Evolutionary conservation across 805 yeast species (phyloP).

Genomic region (Jamesozyma jinghongensis): DNA sequence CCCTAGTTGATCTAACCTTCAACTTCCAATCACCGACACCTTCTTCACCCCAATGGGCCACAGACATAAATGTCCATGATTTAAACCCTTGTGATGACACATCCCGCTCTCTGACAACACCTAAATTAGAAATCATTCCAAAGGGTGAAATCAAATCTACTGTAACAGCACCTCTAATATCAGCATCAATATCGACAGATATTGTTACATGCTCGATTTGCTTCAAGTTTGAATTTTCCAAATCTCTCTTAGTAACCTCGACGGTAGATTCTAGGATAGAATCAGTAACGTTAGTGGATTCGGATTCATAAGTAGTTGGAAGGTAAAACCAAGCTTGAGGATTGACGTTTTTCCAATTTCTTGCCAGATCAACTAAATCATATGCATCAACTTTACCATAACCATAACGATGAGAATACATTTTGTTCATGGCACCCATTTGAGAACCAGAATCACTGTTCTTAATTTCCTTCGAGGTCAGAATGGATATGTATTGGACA

Average conservation of each 20-base stretch:
- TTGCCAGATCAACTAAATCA: slow-evolving; percentile 60
- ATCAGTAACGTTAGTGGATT: slow-evolving; percentile 17
- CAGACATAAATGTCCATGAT: slow-evolving; percentile 91
- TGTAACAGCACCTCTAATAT: slow-evolving; percentile 59
- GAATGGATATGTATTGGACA: slow-evolving; percentile 72
- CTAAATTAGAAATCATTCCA: slow-evolving; percentile 67
- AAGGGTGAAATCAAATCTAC: slow-evolving; percentile 63
- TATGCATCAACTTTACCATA: slow-evolving; percentile 88
- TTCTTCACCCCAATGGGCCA: slow-evolving; percentile 98
- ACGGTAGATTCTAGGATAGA: slow-evolving; percentile 32
- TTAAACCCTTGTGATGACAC: slow-evolving; percentile 46
- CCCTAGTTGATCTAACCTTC: slow-evolving; percentile 43
- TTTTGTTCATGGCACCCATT: slow-evolving; percentile 52
- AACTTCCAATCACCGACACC: slow-evolving; percentile 80
- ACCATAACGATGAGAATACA: slow-evolving; percentile 81
- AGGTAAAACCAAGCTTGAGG: slow-evolving; percentile 80
- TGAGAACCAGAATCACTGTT: slow-evolving; percentile 68
- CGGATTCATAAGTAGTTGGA: slow-evolving; percentile 33
- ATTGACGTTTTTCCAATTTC: slow-evolving; percentile 72
- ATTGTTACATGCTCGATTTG: slow-evolving; percentile 81
- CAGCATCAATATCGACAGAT: slow-evolving; percentile 58
- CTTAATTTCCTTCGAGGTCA: slow-evolving; percentile 60
- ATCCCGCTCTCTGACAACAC: slow-evolving; percentile 57
- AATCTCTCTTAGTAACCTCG: slow-evolving; percentile 39
- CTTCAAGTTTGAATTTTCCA: slow-evolving; percentile 52